phyloP scores from a whole-genome alignment of 1,139 yeast genomes.

The Blastobotrys illinoisensis region DNA sequence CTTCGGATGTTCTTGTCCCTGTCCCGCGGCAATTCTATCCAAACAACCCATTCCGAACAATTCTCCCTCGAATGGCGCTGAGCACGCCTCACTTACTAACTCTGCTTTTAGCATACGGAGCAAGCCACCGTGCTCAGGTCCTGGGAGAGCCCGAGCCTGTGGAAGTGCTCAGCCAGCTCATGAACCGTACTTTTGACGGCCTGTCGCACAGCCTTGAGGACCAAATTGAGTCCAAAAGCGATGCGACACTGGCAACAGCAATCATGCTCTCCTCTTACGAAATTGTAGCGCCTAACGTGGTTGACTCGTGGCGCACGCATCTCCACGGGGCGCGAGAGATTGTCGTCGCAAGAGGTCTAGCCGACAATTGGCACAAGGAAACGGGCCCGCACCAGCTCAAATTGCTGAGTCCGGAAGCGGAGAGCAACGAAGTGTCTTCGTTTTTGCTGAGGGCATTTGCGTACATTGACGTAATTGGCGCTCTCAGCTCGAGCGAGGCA shows the following conservation, averaged over 20 bases:
- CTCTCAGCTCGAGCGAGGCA: conserved; percentile 36
- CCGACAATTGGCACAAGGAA: conserved; percentile 20
- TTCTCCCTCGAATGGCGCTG: conserved; percentile 68
- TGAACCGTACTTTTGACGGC: conserved; percentile 54
- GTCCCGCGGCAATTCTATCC: conserved; percentile 51
- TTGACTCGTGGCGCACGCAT: conserved; percentile 54
- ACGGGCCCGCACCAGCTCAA: conserved; percentile 26
- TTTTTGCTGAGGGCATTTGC: conserved; percentile 70
- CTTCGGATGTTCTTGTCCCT: conserved; percentile 61
- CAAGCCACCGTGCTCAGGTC: conserved; percentile 40
- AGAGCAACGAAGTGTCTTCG: conserved; percentile 44
- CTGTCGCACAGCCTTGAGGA: conserved; percentile 49
- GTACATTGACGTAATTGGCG: conserved; percentile 64
- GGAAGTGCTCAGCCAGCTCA: conserved; percentile 45
- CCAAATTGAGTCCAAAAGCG: conserved; percentile 50
- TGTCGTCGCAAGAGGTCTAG: conserved; percentile 51
- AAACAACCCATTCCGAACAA: conserved; percentile 61
- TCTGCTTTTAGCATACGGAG: conserved; percentile 62
- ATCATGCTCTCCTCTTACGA: conserved; percentile 60
- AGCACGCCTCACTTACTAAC: conserved; percentile 50
- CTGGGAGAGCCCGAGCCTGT: conserved; percentile 39
- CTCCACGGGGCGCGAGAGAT: conserved; percentile 66
- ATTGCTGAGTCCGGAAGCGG: conserved; percentile 19
- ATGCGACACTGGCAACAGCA: conserved; percentile 62
- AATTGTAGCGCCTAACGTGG: conserved; percentile 38